These are phyloP conservation scores for Ormosia semicastrata DNA, from an alignment of 306 rosid genomes.

Conservation along the genomic window DNA sequence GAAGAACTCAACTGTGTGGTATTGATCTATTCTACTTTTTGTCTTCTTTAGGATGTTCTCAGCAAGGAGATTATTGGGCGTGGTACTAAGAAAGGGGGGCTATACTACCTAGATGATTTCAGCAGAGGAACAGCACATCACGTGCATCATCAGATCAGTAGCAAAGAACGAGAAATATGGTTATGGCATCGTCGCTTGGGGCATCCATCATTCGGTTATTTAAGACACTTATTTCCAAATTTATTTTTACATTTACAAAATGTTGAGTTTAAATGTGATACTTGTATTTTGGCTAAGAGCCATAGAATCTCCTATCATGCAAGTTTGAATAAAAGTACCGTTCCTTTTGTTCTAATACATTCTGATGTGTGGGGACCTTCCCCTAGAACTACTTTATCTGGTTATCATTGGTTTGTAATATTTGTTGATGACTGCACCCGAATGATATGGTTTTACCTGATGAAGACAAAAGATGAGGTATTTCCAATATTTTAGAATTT, in stretches of 20 bases:
- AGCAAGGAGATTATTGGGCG: too few relatives aligned
- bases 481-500: not conserved
- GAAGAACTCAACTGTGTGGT: too few relatives aligned
- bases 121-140: not conserved
- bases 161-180: too few relatives aligned
- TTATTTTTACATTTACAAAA: too few relatives aligned
- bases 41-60: too few relatives aligned
- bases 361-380: not conserved
- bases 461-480: not conserved
- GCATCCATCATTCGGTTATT: not conserved
- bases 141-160: too few relatives aligned
- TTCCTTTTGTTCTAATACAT: not conserved
- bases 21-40: too few relatives aligned
- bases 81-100: not conserved
- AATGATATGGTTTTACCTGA: not conserved
- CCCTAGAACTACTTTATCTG: not conserved
- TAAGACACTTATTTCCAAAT: too few relatives aligned
- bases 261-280: not conserved
- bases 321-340: not conserved
- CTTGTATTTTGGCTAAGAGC: too few relatives aligned
- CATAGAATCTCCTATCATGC: not conserved
- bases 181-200: not conserved
- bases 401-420: not conserved
- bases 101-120: not conserved
- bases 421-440: not conserved